Percentiles rank a stretch among this genome's conserved stretches.
These are phyloP conservation scores for Mortierella antarctica DNA, from an alignment of 192 early-diverging fungal species.

Conservation along the genomic window DNA sequence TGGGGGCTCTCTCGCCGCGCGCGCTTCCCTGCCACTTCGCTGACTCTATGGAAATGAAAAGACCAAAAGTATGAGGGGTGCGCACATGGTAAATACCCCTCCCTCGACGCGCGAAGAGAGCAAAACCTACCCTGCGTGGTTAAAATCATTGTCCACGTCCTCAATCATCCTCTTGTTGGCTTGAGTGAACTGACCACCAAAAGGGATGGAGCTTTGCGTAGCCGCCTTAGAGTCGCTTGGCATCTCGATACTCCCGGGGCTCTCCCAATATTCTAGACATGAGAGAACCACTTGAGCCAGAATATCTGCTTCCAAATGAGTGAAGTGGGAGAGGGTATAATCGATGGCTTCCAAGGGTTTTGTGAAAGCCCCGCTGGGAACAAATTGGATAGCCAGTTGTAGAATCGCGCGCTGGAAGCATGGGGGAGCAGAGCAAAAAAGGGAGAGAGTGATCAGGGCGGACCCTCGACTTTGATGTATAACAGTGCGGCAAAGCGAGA, in stretches of 20 bases:
- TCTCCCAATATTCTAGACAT: slow-evolving; percentile 11
- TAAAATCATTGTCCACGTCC: too few relatives aligned
- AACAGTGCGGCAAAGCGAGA: too few relatives aligned
- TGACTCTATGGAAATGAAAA: neutral
- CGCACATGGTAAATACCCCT: too few relatives aligned
- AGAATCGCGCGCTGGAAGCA: slow-evolving; percentile 6
- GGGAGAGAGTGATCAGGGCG: neutral
- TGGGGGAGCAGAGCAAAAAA: neutral
- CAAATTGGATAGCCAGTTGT: neutral
- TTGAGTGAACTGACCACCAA: too few relatives aligned
- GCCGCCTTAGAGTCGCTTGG: neutral
- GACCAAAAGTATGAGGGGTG: neutral
- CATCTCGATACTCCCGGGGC: neutral
- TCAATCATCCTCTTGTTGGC: too few relatives aligned
- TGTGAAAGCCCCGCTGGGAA: slow-evolving; percentile 2
- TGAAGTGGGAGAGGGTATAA: slow-evolving; percentile 12
- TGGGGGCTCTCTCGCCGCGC: neutral
- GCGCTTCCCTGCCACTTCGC: slow-evolving; percentile 1
- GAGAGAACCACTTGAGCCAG: slow-evolving; percentile 2
- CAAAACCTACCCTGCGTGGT: too few relatives aligned
- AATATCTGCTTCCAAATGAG: slow-evolving; percentile 18
- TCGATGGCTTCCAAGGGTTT: slow-evolving; percentile 14
- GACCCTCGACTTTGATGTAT: too few relatives aligned
- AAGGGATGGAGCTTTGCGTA: too few relatives aligned
- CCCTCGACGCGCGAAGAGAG: too few relatives aligned